Evolutionary conservation across 1,284 basidiomycete species (phyloP), one percentile per base, ranked within the genome.

Genomic region (Pisolithus thermaeus): DNA sequence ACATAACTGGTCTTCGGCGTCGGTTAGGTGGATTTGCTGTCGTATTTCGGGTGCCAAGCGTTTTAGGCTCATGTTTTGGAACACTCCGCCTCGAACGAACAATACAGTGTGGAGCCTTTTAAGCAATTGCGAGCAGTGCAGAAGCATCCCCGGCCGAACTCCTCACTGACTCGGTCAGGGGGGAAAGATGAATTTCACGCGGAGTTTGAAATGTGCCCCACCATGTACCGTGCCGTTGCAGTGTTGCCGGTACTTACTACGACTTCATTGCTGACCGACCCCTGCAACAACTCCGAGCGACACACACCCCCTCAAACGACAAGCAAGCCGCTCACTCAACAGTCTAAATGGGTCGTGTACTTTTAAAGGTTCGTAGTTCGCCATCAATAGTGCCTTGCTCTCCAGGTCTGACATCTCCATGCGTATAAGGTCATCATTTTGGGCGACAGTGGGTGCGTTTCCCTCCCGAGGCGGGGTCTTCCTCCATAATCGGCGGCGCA

Each of bases 391-490:
- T 28, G 25, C 37, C 49, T 25, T 18, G 27, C 41, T 23, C 42
- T 23, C n/a, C n/a, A 27, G 36, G 7, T 41, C 53, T 47, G 37
- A 47, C 45, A 9, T 58, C 62, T 18, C 65, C 51, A 5, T 38
- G 22, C 18, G 14, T 7, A n/a, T 20, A 64, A 97, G 94, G 93
- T 96, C 70, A 97, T 97, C 76, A 97, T 97, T 70, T 86, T 97
- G 58, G 94, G 94, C 60, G 95, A 97, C 79, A 95, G 92, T 70
- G 94, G 94, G 92, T 95, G 65, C 59, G 91, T 83, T 51, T 46
- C 39, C 50, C 47, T 56, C 51, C 47, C 66, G 18, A 18, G 14
- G 44, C 14, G 11, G 35, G 30, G n/a, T 35, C 28, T 14, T 14
- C 8, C 42, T 20, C 36, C 51, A 56, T 53, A 46, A 56, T 52